Percentiles rank a stretch among this genome's conserved stretches.
Evolutionary conservation across 768 basidiomycete species (phyloP).

Genomic region (Arthromyces matolae): DNA sequence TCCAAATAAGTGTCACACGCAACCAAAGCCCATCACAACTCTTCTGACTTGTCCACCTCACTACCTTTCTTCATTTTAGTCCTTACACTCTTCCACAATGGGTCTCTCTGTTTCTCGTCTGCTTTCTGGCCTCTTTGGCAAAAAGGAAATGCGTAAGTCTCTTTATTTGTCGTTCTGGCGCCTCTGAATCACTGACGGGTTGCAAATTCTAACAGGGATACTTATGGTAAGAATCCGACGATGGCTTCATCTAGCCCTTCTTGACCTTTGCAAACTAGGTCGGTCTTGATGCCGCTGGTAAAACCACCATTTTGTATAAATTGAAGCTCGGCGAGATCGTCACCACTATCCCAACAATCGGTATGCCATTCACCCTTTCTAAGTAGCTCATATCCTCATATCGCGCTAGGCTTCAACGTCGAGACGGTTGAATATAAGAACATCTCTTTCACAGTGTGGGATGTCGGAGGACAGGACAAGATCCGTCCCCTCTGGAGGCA

Average conservation of each 20-base stretch:
- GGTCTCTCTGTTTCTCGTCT: slow-evolving; percentile 75
- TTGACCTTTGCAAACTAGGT: slow-evolving; percentile 49
- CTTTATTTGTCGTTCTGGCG: slow-evolving; percentile 24
- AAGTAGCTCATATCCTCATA: slow-evolving; percentile 18
- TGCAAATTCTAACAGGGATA: slow-evolving; percentile 65
- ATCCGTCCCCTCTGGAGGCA: slow-evolving; percentile 99
- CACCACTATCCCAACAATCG: slow-evolving; percentile 99
- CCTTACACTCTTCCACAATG: slow-evolving; percentile 48
- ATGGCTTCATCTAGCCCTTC: slow-evolving; percentile 12
- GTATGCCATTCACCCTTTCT: slow-evolving; percentile 44
- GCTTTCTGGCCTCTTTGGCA: slow-evolving; percentile 86
- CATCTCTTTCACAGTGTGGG: slow-evolving; percentile 99
- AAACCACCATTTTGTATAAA: slow-evolving; percentile 98
- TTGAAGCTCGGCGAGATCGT: slow-evolving; percentile 99
- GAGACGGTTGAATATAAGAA: slow-evolving; percentile 99
- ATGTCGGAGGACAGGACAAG: slow-evolving; percentile 99
- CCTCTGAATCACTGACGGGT: slow-evolving; percentile 27
- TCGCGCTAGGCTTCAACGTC: slow-evolving; percentile 90
- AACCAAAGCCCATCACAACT: slow-evolving; percentile 24
- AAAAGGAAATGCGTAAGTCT: slow-evolving; percentile 99
- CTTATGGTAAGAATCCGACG: slow-evolving; percentile 65
- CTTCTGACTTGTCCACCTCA: slow-evolving; percentile 25
- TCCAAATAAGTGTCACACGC: slow-evolving; percentile 44
- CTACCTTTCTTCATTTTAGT: slow-evolving; percentile 30
- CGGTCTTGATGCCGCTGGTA: slow-evolving; percentile 98